A percentile compares a stretch with the other conserved stretches of the same genome.
phyloP scores from a whole-genome alignment of 192 early-diverging fungal genomes.

The Hyaloraphidium curvatum region DNA sequence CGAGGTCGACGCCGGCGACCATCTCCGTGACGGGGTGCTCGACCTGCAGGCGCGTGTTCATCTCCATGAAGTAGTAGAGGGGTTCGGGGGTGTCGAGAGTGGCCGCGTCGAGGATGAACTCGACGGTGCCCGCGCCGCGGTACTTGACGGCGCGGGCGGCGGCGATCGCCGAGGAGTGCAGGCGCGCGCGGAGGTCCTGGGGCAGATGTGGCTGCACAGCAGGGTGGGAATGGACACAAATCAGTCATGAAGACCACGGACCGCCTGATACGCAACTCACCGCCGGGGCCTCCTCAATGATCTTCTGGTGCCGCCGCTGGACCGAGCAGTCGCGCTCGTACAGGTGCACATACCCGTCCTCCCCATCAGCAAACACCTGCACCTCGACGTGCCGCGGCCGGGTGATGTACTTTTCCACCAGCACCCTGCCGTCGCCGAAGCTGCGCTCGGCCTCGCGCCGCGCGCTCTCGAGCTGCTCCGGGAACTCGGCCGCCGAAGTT shows the following conservation, averaged over 20 bases:
- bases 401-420: constrained; percentile 82
- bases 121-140: constrained; percentile 87
- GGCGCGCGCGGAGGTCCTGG: constrained; percentile 39
- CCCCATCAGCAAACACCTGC: constrained; percentile 82
- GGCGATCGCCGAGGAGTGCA: constrained; percentile 79
- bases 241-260: not conserved
- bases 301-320: constrained; percentile 89
- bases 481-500: constrained; percentile 48
- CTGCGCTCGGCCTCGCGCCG: constrained; percentile 72
- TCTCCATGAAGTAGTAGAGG: constrained; percentile 89
- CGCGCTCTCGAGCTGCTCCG: constrained; percentile 65
- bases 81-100: constrained; percentile 26
- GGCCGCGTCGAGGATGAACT: constrained; percentile 86
- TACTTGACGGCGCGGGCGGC: constrained; percentile 87
- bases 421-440: constrained; percentile 72
- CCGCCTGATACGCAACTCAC: constrained; percentile 7
- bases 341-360: constrained; percentile 73
- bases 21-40: constrained; percentile 97
- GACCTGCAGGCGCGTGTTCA: constrained; percentile 88
- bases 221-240: not conserved
- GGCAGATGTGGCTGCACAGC: constrained; percentile 40
- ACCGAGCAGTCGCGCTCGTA: constrained; percentile 93
- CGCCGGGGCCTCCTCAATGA: constrained; percentile 90
- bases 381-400: constrained; percentile 82
- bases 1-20: constrained; percentile 82